Evolutionary conservation across 805 yeast genomes (phyloP).

Genomic region (Candida quercuum): DNA sequence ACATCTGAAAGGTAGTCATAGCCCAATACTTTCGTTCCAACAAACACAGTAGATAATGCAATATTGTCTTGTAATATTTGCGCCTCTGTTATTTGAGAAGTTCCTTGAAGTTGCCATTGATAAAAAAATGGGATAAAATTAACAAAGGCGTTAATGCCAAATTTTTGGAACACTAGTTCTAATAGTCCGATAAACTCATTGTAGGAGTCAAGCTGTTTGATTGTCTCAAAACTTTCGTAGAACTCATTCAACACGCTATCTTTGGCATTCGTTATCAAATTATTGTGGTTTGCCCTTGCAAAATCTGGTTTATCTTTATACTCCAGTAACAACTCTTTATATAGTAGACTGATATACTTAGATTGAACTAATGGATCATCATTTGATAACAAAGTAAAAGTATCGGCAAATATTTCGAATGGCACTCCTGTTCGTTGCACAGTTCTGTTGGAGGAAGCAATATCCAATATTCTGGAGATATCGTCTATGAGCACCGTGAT

Average conservation of each 20-base stretch:
- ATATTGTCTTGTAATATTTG: slow-evolving; percentile 16
- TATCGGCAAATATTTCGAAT: slow-evolving; percentile 19
- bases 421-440: slow-evolving; percentile 22
- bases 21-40: slow-evolving; percentile 8
- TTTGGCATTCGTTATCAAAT: slow-evolving; percentile 15
- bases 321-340: slow-evolving; percentile 14
- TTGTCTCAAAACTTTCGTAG: slow-evolving; percentile 17
- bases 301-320: slow-evolving; percentile 11
- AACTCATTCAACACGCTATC: slow-evolving; percentile 17
- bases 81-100: background rate
- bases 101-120: slow-evolving; percentile 32
- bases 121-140: slow-evolving; percentile 41
- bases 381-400: slow-evolving; percentile 13
- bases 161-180: slow-evolving; percentile 24
- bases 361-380: slow-evolving; percentile 10
- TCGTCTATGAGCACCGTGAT: slow-evolving; percentile 13
- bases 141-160: slow-evolving; percentile 42
- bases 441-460: slow-evolving; percentile 13
- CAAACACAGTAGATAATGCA: slow-evolving; percentile 13
- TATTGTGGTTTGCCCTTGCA: slow-evolving; percentile 12
- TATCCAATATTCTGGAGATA: slow-evolving; percentile 11
- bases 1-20: slow-evolving; percentile 8
- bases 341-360: slow-evolving; percentile 14
- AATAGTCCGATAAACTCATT: slow-evolving; percentile 6
- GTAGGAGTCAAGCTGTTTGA: background rate